Evolutionary conservation across 192 early-diverging fungal species (phyloP).

Genomic region (Coemansia interrupta): DNA sequence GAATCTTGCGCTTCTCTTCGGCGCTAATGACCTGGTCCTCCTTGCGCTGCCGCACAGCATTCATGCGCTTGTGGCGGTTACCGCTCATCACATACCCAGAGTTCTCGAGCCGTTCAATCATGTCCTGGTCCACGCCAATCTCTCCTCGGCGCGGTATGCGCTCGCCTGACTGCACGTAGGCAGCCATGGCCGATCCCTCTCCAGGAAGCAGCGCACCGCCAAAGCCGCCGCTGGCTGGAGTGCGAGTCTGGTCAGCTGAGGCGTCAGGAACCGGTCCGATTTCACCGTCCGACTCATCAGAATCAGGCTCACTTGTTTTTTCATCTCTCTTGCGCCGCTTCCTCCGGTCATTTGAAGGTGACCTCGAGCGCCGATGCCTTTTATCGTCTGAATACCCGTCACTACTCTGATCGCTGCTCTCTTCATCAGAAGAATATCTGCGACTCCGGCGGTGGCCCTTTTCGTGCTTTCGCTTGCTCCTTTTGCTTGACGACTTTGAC

Average conservation of each 20-base stretch:
- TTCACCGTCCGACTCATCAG: constrained; percentile 13
- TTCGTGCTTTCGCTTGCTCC: background rate
- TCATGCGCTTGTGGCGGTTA: constrained; percentile 88
- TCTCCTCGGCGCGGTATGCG: constrained; percentile 97
- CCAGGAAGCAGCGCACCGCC: constrained; percentile 81
- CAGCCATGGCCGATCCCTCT: constrained; percentile 87
- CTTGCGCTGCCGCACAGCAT: constrained; percentile 91
- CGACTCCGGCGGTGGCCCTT: no score
- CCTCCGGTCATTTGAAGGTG: background rate
- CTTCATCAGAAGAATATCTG: no score
- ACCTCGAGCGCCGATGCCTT: background rate
- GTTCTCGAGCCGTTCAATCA: constrained; percentile 81
- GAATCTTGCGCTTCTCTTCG: constrained; percentile 85
- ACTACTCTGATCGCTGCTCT: no score
- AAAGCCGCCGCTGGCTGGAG: constrained; percentile 50
- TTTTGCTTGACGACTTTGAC: background rate
- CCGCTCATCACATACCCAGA: constrained; percentile 97
- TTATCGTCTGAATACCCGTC: no score
- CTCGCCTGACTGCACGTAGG: constrained; percentile 86
- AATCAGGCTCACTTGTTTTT: background rate
- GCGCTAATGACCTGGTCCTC: constrained; percentile 96
- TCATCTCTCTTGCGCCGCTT: background rate
- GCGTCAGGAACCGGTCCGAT: constrained; percentile 23
- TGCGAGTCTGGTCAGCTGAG: background rate
- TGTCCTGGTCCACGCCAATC: constrained; percentile 80